These are phyloP conservation scores for Metschnikowia gelsemii DNA, from an alignment of 805 yeast species.

Conservation along the genomic window DNA sequence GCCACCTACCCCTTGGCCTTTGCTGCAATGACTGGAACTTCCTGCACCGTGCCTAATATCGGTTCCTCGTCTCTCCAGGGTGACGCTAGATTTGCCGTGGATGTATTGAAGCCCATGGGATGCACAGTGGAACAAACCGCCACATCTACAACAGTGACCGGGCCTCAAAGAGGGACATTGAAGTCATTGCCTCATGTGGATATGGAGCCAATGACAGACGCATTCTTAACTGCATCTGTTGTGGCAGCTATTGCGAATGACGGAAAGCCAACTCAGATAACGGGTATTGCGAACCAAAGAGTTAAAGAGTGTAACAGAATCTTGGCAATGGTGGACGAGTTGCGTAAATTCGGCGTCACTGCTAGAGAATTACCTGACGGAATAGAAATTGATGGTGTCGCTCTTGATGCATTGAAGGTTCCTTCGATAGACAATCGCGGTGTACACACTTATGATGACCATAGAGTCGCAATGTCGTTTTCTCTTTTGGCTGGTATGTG, in stretches of 20 bases:
- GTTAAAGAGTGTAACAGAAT: constrained; percentile 97
- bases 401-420: constrained; percentile 46
- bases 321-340: constrained; percentile 86
- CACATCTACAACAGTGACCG: constrained; percentile 87
- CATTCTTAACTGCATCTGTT: constrained; percentile 93
- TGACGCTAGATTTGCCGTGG: constrained; percentile 94
- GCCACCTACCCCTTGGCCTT: constrained; percentile 97
- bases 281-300: constrained; percentile 96
- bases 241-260: constrained; percentile 86
- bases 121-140: constrained; percentile 81
- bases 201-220: constrained; percentile 99
- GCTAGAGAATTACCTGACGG: constrained; percentile 91
- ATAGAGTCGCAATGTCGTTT: constrained; percentile 97
- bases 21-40: constrained; percentile 94
- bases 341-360: constrained; percentile 85
- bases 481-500: constrained; percentile 80
- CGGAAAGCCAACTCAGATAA: constrained; percentile 62
- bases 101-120: constrained; percentile 93
- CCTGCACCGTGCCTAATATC: constrained; percentile 90
- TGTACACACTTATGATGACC: constrained; percentile 85
- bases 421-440: constrained; percentile 58
- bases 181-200: constrained; percentile 75
- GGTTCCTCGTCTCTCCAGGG: constrained; percentile 93
- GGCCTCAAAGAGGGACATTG: constrained; percentile 71
- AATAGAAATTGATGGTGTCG: constrained; percentile 76